phyloP scores from a whole-genome alignment of 345 rosid genomes.

The Raphanus sativus region DNA sequence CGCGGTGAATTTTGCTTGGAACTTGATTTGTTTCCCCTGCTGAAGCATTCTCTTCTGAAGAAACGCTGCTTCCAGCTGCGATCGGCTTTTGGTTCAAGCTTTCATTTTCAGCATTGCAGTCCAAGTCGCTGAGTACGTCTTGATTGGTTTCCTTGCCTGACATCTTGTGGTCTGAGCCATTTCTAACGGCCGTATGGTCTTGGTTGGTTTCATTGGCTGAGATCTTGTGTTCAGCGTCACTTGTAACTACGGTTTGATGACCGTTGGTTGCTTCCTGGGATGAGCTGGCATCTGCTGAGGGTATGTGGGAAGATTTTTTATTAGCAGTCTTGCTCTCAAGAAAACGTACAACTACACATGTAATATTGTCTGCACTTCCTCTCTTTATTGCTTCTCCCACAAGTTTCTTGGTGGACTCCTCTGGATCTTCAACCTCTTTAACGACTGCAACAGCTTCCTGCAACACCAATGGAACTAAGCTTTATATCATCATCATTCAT shows the following conservation, averaged over 20 bases:
- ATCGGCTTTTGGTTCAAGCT: constrained; percentile 2
- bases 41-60: constrained; percentile 14
- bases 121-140: background rate
- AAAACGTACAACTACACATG: constrained; percentile 89
- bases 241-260: background rate
- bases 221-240: constrained; percentile 7
- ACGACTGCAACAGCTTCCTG: constrained; percentile 92
- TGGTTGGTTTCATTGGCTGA: constrained; percentile 21
- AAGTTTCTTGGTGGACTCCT: constrained; percentile 78
- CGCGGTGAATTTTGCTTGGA: background rate
- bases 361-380: constrained; percentile 96
- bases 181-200: background rate
- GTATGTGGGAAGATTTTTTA: background rate
- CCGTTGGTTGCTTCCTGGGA: background rate
- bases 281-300: constrained; percentile 18
- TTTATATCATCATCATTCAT: background rate
- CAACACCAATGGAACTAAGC: background rate
- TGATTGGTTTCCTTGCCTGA: constrained; percentile 19
- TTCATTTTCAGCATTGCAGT: background rate
- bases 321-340: constrained; percentile 31
- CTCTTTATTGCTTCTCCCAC: constrained; percentile 80
- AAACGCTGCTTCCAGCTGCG: background rate
- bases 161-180: constrained; percentile 7
- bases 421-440: constrained; percentile 76
- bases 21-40: background rate